These are phyloP conservation scores for Fraxinus floribunda DNA, from an alignment of 305 asterid species.

Conservation along the genomic window DNA sequence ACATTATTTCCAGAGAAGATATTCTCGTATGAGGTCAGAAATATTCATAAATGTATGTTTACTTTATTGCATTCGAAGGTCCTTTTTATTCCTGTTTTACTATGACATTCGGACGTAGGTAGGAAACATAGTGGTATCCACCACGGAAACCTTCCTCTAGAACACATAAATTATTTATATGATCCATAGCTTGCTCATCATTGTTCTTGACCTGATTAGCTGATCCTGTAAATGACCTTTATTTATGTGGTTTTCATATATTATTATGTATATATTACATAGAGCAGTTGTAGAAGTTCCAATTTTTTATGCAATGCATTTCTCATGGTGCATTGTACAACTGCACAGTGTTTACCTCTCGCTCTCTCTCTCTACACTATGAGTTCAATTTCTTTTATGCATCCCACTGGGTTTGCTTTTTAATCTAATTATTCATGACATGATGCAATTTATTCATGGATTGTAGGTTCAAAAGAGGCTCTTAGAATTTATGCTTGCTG, in stretches of 20 bases:
- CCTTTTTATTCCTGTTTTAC: background rate
- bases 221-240: background rate
- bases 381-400: conserved; percentile 6
- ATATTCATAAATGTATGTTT: background rate
- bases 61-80: background rate
- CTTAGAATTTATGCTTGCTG: conserved; percentile 80
- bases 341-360: background rate
- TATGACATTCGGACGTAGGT: background rate
- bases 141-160: background rate
- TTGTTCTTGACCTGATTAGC: background rate
- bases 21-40: conserved; percentile 71
- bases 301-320: background rate
- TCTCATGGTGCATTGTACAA: background rate
- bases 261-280: background rate
- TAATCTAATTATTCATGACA: conserved; percentile 22
- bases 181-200: background rate
- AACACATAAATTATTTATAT: background rate
- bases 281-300: background rate
- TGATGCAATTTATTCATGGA: conserved; percentile 18
- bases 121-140: background rate
- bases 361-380: background rate
- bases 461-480: conserved; percentile 74
- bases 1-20: conserved; percentile 75
- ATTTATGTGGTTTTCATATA: background rate
- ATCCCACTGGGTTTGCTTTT: conserved; percentile 15